These are phyloP conservation scores for Polyrhizophydium stewartii DNA, from an alignment of 371 early-diverging fungal genomes.

Conservation along the genomic window DNA sequence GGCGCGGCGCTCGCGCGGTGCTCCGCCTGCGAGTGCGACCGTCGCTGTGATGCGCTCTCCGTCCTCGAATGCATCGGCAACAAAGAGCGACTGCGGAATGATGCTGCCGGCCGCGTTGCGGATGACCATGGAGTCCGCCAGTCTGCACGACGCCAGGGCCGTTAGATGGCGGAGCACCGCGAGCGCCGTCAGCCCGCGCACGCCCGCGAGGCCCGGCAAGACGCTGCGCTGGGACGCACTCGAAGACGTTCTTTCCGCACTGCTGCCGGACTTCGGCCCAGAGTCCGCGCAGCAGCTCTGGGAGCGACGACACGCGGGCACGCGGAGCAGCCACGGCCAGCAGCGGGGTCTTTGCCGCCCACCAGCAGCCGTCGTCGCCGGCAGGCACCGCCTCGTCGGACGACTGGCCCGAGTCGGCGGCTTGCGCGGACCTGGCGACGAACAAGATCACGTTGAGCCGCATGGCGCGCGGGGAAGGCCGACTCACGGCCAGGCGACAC, in stretches of 20 bases:
- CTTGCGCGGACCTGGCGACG: too few species aligned
- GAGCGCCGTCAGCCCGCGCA: not conserved
- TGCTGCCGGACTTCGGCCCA: not conserved
- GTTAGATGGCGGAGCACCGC: not conserved
- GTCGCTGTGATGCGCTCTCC: conserved; percentile 1
- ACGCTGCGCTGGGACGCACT: not conserved
- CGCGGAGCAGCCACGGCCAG: not conserved
- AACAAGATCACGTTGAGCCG: too few species aligned
- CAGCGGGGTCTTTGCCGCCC: not conserved
- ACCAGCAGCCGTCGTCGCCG: too few species aligned
- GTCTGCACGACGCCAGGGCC: not conserved
- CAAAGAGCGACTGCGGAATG: not conserved
- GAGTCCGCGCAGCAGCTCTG: not conserved
- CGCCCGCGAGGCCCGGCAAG: not conserved
- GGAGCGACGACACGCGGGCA: not conserved
- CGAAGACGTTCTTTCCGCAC: not conserved
- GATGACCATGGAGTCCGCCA: not conserved
- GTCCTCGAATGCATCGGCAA: not conserved
- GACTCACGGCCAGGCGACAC: too few species aligned
- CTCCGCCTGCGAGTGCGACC: too few species aligned
- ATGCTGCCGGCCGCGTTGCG: not conserved
- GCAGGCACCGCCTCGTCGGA: too few species aligned
- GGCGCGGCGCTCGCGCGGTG: too few species aligned
- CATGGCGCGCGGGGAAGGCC: too few species aligned
- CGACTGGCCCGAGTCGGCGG: too few species aligned